Base-by-base conservation (phyloP, 208 protist genomes). In the Blechomonas ayalai region DNA sequence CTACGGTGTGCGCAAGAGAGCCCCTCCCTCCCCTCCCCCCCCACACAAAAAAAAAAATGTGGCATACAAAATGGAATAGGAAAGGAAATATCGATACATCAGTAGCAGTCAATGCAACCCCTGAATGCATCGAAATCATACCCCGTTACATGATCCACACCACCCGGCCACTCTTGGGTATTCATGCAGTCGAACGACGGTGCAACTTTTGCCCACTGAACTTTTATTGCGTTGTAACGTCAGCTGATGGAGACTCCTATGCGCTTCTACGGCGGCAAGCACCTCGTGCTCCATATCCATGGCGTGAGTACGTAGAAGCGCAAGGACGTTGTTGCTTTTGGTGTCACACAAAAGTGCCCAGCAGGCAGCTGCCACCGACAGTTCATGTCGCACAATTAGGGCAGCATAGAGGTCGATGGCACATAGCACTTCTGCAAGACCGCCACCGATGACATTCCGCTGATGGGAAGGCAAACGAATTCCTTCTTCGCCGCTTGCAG, bases 351-450 rank as follows among this genome's bases (percentile, higher is more conserved):
- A 46, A 22, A 82, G 51, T 2, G 74, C 67, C 68, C 62, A 76
- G 57, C 82, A 91, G 25, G 82, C 82, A 22, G 67, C 64, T 3
- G 74, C 49, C n/a, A 82, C 33, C 9, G 70, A 70, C 19, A 86
- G 59, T 22, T 81, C 70, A 8, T 55, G 46, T 22, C 78, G 67
- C 10, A 64, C 67, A 20, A 91, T 46, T 26, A 91, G 50, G 9
- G 82, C 77, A 26, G 72, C 76, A 47, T 82, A 77, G 18, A 46
- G 58, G 39, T 91, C 82, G 35, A 85, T 57, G 1, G 68, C 53
- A 4, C 86, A 23, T 3, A 82, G n/a, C 10, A 78, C 26, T 28
- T 77, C 68, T 13, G 77, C 77, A n/a, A 91, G 38, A 0, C 67
- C 70, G 19, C 70, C 76, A 18, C 55, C 38, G 26, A 91, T 50